These are phyloP conservation scores for Fusarium beomiforme DNA, from an alignment of 2,329 filamentous ascomycete species.

Conservation along the genomic window DNA sequence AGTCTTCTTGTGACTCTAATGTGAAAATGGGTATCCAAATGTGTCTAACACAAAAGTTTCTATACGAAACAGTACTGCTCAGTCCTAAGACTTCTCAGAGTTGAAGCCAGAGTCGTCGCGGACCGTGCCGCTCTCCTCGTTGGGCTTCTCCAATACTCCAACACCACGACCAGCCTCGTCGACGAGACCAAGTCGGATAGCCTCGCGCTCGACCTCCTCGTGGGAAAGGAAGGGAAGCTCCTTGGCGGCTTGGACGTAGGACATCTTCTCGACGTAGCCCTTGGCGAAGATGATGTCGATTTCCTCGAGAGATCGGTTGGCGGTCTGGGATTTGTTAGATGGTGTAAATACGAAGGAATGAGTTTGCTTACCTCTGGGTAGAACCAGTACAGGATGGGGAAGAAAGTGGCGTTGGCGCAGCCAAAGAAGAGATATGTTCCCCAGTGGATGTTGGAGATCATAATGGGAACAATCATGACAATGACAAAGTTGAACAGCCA, in stretches of 20 bases:
- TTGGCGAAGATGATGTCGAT: slow-evolving; percentile 70
- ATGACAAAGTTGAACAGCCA: slow-evolving; percentile 63
- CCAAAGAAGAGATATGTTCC: slow-evolving; percentile 63
- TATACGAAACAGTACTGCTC: neutral
- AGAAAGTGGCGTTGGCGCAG: slow-evolving; percentile 60
- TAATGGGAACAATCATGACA: slow-evolving; percentile 72
- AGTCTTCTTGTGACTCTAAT: slow-evolving; percentile 8
- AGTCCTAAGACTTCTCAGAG: slow-evolving; percentile 30
- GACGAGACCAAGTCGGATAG: slow-evolving; percentile 39
- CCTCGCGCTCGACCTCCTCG: slow-evolving; percentile 63
- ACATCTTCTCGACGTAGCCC: slow-evolving; percentile 66
- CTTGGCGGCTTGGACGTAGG: slow-evolving; percentile 66
- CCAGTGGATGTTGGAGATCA: slow-evolving; percentile 67
- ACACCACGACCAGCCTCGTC: slow-evolving; percentile 10
- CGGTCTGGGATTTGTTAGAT: slow-evolving; percentile 46
- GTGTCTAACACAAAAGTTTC: neutral
- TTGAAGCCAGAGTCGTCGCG: slow-evolving; percentile 32
- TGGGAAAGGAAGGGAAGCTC: slow-evolving; percentile 64
- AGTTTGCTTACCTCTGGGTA: slow-evolving; percentile 49
- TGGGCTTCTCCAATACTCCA: slow-evolving; percentile 33
- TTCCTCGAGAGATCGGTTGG: slow-evolving; percentile 59
- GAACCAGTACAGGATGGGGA: slow-evolving; percentile 61
- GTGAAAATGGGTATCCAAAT: slow-evolving; percentile 22
- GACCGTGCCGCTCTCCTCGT: slow-evolving; percentile 19
- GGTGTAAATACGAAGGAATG: rapidly evolving